Conservation (phyloP, 768 basidiomycete species). For the Melanogaster broomeanus region DNA sequence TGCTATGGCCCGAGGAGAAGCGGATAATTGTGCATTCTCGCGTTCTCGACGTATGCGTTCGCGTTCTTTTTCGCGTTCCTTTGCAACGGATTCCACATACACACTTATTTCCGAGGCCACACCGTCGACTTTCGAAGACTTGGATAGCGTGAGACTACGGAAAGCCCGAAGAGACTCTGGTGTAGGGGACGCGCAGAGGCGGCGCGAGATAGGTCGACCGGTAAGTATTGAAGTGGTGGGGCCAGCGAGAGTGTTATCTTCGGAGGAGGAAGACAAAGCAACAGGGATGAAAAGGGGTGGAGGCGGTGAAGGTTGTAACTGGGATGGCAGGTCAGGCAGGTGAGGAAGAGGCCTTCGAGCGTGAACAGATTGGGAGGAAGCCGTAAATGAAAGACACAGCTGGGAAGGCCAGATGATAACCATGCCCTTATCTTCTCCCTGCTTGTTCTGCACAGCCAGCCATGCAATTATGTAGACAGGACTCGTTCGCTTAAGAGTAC, state of each 20-base stretch:
- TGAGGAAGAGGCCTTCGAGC: constrained; percentile 47
- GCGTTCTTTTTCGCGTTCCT: constrained; percentile 76
- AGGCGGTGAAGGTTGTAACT: constrained; percentile 57
- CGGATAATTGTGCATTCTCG: constrained; percentile 43
- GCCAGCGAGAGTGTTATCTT: background rate
- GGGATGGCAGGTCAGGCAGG: constrained; percentile 65
- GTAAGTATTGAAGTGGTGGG: constrained; percentile 11
- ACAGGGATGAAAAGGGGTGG: constrained; percentile 39
- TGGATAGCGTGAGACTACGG: constrained; percentile 53
- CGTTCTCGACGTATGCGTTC: constrained; percentile 71
- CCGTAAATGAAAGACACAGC: constrained; percentile 53
- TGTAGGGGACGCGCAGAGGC: constrained; percentile 36
- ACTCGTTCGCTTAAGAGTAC: constrained; percentile 14
- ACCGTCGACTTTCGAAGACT: constrained; percentile 48
- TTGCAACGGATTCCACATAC: constrained; percentile 75
- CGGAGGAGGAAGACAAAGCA: constrained; percentile 19
- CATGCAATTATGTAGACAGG: constrained; percentile 64
- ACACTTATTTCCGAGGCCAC: constrained; percentile 63
- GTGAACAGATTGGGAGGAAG: constrained; percentile 36
- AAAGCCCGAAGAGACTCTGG: constrained; percentile 44
- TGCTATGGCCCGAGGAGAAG: constrained; percentile 24
- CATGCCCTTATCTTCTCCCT: constrained; percentile 79
- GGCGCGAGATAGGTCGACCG: constrained; percentile 33
- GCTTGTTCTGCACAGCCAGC: constrained; percentile 74
- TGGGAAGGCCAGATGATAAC: constrained; percentile 70